Base-by-base conservation (phyloP, 306 rosid species). In the Pyrus communis region DNA sequence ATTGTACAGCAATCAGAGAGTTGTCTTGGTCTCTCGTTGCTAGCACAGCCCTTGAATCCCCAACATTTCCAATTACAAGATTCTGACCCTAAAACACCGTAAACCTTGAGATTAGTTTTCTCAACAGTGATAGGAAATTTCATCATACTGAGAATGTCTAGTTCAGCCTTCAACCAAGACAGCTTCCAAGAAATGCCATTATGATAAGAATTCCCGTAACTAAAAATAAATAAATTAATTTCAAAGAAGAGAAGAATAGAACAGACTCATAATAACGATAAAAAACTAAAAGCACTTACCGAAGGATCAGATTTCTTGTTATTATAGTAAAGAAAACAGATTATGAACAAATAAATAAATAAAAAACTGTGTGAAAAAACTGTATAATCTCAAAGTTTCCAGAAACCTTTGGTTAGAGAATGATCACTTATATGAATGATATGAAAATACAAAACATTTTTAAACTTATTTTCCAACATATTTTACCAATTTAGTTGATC, bases 1-100 rank as follows among this genome's bases (percentile, higher is more conserved):
- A 71, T 35, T 86, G 90, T 18, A 81, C 58, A 42, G 90, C 80
- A 70, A 82, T 75, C 86, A 84, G 63, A 73, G 82, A 81, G 59
- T 77, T 68, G 57, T 81, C 82, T 30, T 79, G 45, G 15, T 86
- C 88, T 45, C 82, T 81, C 6, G 88, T 84, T 49, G 86, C 90
- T 76, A 86, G 78, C 49, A 86, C 88, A 17, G 88, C 90, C 61
- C 90, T 86, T 1, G 90, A 86, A 45, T 86, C 90, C 35, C 90
- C 90, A 33, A 86, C 86, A 79, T 86, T 86, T 59, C 88, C 90
- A 25, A 86, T 70, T 31, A 86, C 75, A 70, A 86, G 80, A 76
- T 84, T 72, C 75, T 74, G 82, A 74, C 84, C 90, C 88, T 79
- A 76, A 27, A 60, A 70, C 51, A 57, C 63, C 80, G 58, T 19